Percentiles rank a stretch among this genome's conserved stretches.
Conservation (phyloP, 805 yeast genomes). For the Barnettozyma populi region DNA sequence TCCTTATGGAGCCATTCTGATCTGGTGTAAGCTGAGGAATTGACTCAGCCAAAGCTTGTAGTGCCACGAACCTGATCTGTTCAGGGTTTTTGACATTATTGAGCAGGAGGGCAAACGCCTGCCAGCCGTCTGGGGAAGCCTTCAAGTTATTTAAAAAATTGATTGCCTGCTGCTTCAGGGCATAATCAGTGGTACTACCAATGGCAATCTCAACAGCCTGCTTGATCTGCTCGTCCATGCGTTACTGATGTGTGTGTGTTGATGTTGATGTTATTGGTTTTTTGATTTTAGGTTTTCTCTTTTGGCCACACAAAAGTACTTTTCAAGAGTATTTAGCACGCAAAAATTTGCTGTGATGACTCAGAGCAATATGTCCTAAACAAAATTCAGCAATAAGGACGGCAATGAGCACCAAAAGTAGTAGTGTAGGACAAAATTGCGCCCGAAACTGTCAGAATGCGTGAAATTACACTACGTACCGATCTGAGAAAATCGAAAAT, state of each 20-base stretch:
- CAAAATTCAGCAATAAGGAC: background rate
- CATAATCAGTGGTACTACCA: constrained; percentile 22
- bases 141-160: constrained; percentile 38
- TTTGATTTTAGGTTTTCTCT: background rate
- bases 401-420: background rate
- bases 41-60: constrained; percentile 24
- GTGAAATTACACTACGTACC: background rate
- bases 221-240: constrained; percentile 24
- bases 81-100: constrained; percentile 25
- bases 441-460: background rate
- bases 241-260: background rate
- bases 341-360: background rate
- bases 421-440: background rate
- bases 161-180: constrained; percentile 33
- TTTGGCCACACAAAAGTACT: background rate
- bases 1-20: constrained; percentile 22
- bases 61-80: constrained; percentile 25
- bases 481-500: constrained; percentile 10
- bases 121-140: constrained; percentile 42
- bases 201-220: constrained; percentile 29
- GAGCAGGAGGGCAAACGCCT: constrained; percentile 36
- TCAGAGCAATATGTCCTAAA: background rate
- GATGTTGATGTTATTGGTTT: background rate
- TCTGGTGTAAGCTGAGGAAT: constrained; percentile 19
- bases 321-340: background rate